A percentile compares a stretch with the other conserved stretches of the same genome.
Evolutionary conservation across 1,284 basidiomycete genomes (phyloP).

Genomic region (Taiwanofungus camphoratus): DNA sequence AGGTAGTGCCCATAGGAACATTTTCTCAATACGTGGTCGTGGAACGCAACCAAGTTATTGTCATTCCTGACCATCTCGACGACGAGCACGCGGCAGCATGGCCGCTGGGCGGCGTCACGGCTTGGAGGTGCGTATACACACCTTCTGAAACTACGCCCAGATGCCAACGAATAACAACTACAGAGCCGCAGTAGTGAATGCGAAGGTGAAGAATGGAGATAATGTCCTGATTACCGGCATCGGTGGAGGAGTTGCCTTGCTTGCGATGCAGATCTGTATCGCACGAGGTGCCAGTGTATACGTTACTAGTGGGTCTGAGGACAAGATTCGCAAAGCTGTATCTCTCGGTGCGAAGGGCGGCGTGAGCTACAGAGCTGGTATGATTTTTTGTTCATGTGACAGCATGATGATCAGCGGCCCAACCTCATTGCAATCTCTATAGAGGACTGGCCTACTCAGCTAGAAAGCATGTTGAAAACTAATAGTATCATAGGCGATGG

Average conservation of each 20-base stretch:
- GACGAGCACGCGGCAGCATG: constrained; percentile 71
- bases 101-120: constrained; percentile 75
- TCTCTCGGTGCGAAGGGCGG: constrained; percentile 75
- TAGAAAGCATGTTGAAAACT: constrained; percentile 45
- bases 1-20: constrained; percentile 54
- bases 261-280: constrained; percentile 72
- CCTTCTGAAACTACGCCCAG: not conserved
- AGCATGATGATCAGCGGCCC: not conserved
- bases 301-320: constrained; percentile 71
- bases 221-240: constrained; percentile 78
- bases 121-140: constrained; percentile 58
- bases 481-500: constrained; percentile 25
- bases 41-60: constrained; percentile 63
- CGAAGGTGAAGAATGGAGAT: constrained; percentile 54
- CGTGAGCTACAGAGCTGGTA: constrained; percentile 66
- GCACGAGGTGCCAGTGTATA: constrained; percentile 77
- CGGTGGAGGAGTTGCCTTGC: constrained; percentile 79
- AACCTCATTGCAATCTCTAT: not conserved
- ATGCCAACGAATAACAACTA: not conserved
- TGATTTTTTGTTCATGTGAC: constrained; percentile 15
- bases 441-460: constrained; percentile 63
- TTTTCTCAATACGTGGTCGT: constrained; percentile 77
- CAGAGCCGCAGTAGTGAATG: constrained; percentile 72
- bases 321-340: constrained; percentile 67
- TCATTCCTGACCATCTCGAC: constrained; percentile 62